Evolutionary conservation across 2,329 filamentous ascomycete species (phyloP), one percentile per base, ranked within the genome.

Genomic region (Aspergillus cejpii): DNA sequence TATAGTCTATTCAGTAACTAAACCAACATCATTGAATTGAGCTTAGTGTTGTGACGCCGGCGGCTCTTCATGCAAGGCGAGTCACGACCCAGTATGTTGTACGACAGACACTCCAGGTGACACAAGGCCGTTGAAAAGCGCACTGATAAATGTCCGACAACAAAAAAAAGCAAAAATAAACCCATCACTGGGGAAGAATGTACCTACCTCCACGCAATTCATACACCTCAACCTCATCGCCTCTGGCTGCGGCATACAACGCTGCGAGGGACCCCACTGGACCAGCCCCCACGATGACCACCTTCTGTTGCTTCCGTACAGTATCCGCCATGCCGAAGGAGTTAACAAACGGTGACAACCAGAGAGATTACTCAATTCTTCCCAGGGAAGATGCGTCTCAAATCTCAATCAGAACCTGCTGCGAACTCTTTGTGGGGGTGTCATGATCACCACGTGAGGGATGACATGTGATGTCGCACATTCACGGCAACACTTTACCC

Each of bases 231-330:
- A 98, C 92, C 60, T 91, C 74, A 65, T 94, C 82, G 34, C 90
- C 92, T 64, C 91, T 77, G 55, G 84, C 79, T 3, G 92, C 91
- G 43, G 92, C 91, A 72, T 97, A 98, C 5, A 98, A 72, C 34
- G 89, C 92, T 19, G 92, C 90, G 33, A 98, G 74, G 8, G 90
- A 87, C 29, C 92, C 92, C 6, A 98, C 92, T 0, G 92, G 92
- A 1, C 92, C 92, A 43, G 90, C 92, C 43, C 92, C 92, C 39
- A 98, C 84, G 37, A 98, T 78, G 15, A 94, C 77, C 44, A 85
- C 80, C 67, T 87, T 92, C 58, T 87, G 78, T 48, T 57, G 64
- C 14, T 29, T 44, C 15, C 48, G 44, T n/a, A 36, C 20, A 29
- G 43, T 39, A 12, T 41, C 37, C 12, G 44, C 46, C 53, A 56